These are phyloP conservation scores for Sporothrix luriei DNA, from an alignment of 2,329 filamentous ascomycete species.

Conservation along the genomic window DNA sequence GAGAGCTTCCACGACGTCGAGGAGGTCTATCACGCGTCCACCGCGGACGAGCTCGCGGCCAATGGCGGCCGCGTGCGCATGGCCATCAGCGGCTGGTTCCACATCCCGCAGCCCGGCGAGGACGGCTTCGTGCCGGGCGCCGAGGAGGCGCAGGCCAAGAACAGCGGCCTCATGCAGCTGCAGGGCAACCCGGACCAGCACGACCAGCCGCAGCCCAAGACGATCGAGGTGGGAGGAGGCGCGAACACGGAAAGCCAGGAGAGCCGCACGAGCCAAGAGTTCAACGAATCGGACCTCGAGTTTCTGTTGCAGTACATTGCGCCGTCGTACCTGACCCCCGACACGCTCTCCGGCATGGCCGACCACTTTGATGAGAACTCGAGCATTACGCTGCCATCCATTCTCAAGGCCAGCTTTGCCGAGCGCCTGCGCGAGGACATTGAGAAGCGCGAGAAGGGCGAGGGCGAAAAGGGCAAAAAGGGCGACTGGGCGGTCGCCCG, in stretches of 20 bases:
- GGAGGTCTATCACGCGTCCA: slow-evolving; percentile 80
- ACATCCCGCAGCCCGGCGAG: slow-evolving; percentile 93
- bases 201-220: slow-evolving; percentile 71
- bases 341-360: slow-evolving; percentile 80
- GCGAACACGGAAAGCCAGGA: neutral
- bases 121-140: slow-evolving; percentile 86
- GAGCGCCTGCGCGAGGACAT: slow-evolving; percentile 71
- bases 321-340: slow-evolving; percentile 87
- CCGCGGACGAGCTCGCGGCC: slow-evolving; percentile 60
- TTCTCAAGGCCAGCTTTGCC: slow-evolving; percentile 78
- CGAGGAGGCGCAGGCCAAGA: slow-evolving; percentile 84
- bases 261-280: slow-evolving; percentile 51
- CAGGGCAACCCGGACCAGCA: slow-evolving; percentile 90
- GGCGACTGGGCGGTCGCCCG: slow-evolving; percentile 74
- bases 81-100: slow-evolving; percentile 99
- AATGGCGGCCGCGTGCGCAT: slow-evolving; percentile 82
- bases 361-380: slow-evolving; percentile 81
- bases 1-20: slow-evolving; percentile 99
- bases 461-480: slow-evolving; percentile 34
- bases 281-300: slow-evolving; percentile 79
- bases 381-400: slow-evolving; percentile 76
- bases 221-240: slow-evolving; percentile 45
- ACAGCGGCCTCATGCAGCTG: slow-evolving; percentile 88
- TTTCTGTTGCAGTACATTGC: slow-evolving; percentile 90
- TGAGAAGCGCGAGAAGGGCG: slow-evolving; percentile 61